These are phyloP conservation scores for Favolaschia claudopus DNA, from an alignment of 768 basidiomycete species.

Conservation along the genomic window DNA sequence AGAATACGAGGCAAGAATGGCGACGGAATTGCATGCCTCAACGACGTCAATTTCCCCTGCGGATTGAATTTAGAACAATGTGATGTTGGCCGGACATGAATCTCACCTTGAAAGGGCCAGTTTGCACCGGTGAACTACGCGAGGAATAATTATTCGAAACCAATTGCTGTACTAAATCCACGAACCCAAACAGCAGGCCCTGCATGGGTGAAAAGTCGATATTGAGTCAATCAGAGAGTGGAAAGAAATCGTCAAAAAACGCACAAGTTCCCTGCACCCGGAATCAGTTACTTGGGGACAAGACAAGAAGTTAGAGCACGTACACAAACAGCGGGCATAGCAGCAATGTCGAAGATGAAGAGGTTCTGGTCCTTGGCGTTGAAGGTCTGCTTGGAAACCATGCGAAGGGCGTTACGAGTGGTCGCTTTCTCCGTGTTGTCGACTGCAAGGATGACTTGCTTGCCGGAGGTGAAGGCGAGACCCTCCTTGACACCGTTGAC, in stretches of 20 bases:
- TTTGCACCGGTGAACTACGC: constrained; percentile 22
- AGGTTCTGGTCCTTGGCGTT: constrained; percentile 24
- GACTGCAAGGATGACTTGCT: constrained; percentile 26
- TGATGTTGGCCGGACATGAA: constrained; percentile 3
- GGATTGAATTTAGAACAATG: neutral
- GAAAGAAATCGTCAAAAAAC: neutral
- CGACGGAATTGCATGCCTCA: no score
- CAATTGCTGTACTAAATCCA: neutral
- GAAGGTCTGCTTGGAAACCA: constrained; percentile 27
- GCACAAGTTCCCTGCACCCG: constrained; percentile 43
- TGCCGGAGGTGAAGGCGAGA: constrained; percentile 20
- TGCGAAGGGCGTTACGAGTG: constrained; percentile 24
- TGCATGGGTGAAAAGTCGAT: no score
- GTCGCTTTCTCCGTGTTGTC: constrained; percentile 16
- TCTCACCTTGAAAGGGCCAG: constrained; percentile 25
- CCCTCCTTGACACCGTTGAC: constrained; percentile 22
- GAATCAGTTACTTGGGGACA: no score
- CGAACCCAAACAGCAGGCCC: constrained; percentile 20
- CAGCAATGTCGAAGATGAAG: constrained; percentile 40
- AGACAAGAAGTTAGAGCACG: no score
- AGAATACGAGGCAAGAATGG: neutral
- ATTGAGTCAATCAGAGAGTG: neutral
- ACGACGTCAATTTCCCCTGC: constrained; percentile 5
- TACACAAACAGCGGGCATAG: constrained; percentile 49
- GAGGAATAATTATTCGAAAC: neutral